Conservation (phyloP, 2,329 filamentous ascomycete genomes). For the Aspergillus arachidicola region DNA sequence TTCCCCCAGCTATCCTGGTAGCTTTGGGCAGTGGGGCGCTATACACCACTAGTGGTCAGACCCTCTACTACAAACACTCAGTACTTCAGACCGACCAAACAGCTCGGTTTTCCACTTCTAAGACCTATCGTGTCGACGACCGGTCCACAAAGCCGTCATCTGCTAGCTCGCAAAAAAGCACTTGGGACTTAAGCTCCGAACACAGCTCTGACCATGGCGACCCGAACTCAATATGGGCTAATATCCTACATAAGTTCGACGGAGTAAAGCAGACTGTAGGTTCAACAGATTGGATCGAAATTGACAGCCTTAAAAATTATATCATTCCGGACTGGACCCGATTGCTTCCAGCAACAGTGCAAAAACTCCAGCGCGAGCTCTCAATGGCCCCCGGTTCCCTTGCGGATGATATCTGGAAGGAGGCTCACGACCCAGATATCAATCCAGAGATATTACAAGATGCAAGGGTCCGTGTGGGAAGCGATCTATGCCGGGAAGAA, state of each 20-base stretch:
- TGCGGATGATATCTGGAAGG: constrained; percentile 89
- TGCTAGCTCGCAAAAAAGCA: constrained; percentile 1
- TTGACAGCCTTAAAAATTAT: constrained; percentile 64
- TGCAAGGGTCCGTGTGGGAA: constrained; percentile 78
- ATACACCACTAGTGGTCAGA: constrained; percentile 29
- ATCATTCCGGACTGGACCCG: constrained; percentile 84
- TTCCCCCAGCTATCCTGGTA: constrained; percentile 36
- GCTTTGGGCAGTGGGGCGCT: constrained; percentile 29
- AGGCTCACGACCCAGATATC: constrained; percentile 78
- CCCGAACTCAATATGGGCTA: constrained; percentile 45
- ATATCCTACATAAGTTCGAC: constrained; percentile 54
- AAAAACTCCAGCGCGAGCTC: constrained; percentile 83
- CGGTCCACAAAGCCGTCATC: constrained; percentile 9
- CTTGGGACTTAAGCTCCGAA: constrained; percentile 10
- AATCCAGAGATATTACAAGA: constrained; percentile 87
- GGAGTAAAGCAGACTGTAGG: constrained; percentile 44
- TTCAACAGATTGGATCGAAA: constrained; percentile 44
- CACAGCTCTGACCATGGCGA: constrained; percentile 24
- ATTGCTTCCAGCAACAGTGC: constrained; percentile 71
- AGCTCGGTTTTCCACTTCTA: constrained; percentile 27
- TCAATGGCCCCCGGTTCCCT: constrained; percentile 86
- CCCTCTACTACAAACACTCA: constrained; percentile 26
- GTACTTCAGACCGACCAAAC: constrained; percentile 24
- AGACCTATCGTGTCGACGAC: constrained; percentile 17
- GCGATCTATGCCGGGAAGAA: constrained; percentile 81